These are phyloP conservation scores for Rhodotorula graminis DNA, from an alignment of 768 basidiomycete genomes.

Conservation along the genomic window DNA sequence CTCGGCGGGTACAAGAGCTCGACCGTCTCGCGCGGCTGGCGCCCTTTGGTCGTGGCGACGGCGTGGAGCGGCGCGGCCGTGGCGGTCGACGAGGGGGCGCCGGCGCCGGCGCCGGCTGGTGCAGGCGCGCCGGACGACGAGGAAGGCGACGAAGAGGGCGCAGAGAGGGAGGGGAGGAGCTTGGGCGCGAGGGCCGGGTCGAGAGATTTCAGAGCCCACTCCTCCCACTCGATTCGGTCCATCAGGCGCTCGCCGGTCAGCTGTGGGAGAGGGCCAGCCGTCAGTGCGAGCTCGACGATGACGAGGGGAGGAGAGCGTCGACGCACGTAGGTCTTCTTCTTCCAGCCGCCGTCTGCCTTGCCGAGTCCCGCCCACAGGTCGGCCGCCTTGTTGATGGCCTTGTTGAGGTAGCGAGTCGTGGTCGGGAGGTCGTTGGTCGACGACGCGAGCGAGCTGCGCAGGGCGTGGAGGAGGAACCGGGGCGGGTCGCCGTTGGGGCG, in stretches of 20 bases:
- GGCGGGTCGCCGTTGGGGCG: neutral
- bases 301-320: neutral
- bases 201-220: conserved; percentile 47
- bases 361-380: conserved; percentile 33
- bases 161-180: neutral
- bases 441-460: neutral
- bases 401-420: neutral
- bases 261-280: conserved; percentile 37
- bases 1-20: conserved; percentile 26
- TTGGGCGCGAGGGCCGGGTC: conserved; percentile 43
- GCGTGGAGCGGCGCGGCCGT: too few relatives aligned
- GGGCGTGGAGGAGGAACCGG: conserved; percentile 26
- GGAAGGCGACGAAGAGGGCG: neutral
- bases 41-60: neutral
- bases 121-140: neutral
- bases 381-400: conserved; percentile 27
- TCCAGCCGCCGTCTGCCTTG: conserved; percentile 24
- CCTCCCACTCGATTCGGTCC: conserved; percentile 49
- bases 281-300: neutral
- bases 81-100: too few relatives aligned
- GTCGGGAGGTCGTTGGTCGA: neutral
- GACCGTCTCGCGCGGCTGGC: conserved; percentile 38
- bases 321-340: conserved; percentile 24
- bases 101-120: too few relatives aligned
- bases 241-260: conserved; percentile 47